A percentile compares a stretch with the other conserved stretches of the same genome.
phyloP scores from a whole-genome alignment of 805 yeast genomes.

The Kuraishia hungarica region DNA sequence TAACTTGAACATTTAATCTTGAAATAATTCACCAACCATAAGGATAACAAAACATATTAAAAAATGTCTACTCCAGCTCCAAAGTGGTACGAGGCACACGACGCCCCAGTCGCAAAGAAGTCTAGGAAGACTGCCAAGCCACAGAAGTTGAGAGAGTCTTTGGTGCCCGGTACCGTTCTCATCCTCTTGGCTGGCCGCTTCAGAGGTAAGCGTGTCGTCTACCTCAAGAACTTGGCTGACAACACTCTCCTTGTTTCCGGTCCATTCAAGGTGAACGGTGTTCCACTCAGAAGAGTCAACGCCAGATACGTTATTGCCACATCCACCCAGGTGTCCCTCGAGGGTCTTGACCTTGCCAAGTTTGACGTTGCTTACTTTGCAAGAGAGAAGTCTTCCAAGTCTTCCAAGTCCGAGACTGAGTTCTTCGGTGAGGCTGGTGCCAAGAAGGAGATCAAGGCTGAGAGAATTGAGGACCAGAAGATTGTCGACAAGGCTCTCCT shows the following conservation, averaged over 20 bases:
- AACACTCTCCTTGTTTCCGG: slow-evolving; percentile 96
- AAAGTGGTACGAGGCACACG: slow-evolving; percentile 93
- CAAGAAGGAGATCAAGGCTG: slow-evolving; percentile 84
- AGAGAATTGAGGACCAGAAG: slow-evolving; percentile 96
- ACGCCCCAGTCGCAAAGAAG: slow-evolving; percentile 79
- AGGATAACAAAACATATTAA: neutral
- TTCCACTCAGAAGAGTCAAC: slow-evolving; percentile 98
- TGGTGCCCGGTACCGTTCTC: slow-evolving; percentile 97
- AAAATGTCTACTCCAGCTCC: slow-evolving; percentile 46
- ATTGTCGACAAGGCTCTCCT: slow-evolving; percentile 85
- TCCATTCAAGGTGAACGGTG: slow-evolving; percentile 99
- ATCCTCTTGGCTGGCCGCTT: slow-evolving; percentile 97
- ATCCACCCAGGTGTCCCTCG: slow-evolving; percentile 81
- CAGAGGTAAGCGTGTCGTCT: slow-evolving; percentile 99
- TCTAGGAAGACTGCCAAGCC: slow-evolving; percentile 90
- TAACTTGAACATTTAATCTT: neutral
- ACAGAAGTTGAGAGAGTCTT: slow-evolving; percentile 90
- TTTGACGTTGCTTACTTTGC: slow-evolving; percentile 94
- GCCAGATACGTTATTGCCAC: slow-evolving; percentile 99
- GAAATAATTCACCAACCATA: neutral
- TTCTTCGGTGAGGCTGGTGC: slow-evolving; percentile 73
- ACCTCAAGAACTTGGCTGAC: slow-evolving; percentile 95
- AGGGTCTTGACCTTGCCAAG: slow-evolving; percentile 78
- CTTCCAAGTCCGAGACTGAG: slow-evolving; percentile 84
- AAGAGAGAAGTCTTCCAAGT: slow-evolving; percentile 81